Conservation (phyloP, 2,329 filamentous ascomycete genomes). For the Trichoderma guizhouense region DNA sequence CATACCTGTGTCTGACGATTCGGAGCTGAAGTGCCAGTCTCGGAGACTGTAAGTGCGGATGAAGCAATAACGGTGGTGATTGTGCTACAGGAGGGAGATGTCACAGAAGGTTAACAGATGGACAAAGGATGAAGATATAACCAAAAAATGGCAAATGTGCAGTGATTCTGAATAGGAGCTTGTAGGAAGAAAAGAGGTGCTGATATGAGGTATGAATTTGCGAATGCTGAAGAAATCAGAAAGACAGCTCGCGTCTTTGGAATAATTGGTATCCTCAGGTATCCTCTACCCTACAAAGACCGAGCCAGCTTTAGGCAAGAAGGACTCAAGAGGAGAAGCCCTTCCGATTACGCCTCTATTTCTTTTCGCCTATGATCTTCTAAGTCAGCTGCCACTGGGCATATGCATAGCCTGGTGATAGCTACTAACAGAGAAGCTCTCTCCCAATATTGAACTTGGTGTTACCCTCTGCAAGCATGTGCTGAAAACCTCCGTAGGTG, state of each 20-base stretch:
- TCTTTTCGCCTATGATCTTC: neutral
- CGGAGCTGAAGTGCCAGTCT: neutral
- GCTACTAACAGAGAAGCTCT: neutral
- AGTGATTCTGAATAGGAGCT: neutral
- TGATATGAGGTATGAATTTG: neutral
- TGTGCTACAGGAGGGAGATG: neutral
- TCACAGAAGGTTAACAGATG: neutral
- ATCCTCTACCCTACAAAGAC: neutral
- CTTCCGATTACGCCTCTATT: neutral
- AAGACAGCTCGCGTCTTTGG: neutral
- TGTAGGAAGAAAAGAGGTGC: neutral
- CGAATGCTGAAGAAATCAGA: neutral
- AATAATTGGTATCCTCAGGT: neutral
- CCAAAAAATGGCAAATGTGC: neutral
- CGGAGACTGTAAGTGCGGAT: neutral
- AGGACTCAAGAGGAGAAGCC: neutral
- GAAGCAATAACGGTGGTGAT: constrained; percentile 4
- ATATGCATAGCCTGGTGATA: neutral
- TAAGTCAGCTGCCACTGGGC: neutral
- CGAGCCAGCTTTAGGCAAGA: neutral
- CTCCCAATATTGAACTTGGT: neutral
- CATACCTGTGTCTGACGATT: constrained; percentile 16
- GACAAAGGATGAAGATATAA: neutral
- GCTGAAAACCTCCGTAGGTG: neutral
- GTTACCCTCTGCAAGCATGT: neutral